Conservation (phyloP, 306 rosid species). For the Cucurbita pepo region DNA sequence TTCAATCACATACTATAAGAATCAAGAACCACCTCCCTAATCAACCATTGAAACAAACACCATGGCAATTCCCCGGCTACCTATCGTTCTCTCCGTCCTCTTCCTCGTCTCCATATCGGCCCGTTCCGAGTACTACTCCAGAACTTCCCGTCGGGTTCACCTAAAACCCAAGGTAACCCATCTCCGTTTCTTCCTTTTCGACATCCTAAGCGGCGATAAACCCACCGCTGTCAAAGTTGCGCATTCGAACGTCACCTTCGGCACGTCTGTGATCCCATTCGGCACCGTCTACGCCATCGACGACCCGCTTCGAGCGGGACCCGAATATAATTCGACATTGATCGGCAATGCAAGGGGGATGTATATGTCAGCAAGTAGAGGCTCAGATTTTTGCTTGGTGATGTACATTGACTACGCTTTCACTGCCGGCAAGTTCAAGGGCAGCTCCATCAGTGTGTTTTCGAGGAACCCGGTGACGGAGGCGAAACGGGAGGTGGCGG, state of each 20-base stretch:
- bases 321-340: conserved; percentile 8
- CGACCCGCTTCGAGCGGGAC: conserved; percentile 19
- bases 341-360: conserved; percentile 30
- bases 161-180: conserved; percentile 19
- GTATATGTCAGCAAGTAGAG: conserved; percentile 15
- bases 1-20: not conserved
- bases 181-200: conserved; percentile 31
- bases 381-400: conserved; percentile 1
- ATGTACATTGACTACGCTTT: conserved; percentile 22
- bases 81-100: not conserved
- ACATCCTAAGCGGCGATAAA: conserved; percentile 21
- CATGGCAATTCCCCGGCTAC: not conserved
- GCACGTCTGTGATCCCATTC: conserved; percentile 15
- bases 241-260: not conserved
- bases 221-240: conserved; percentile 17
- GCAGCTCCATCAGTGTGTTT: conserved; percentile 24
- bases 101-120: conserved; percentile 2
- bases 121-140: conserved; percentile 10
- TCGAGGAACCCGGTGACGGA: conserved; percentile 32
- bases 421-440: conserved; percentile 15
- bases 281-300: conserved; percentile 22
- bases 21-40: not conserved
- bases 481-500: conserved; percentile 18
- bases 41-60: not conserved
- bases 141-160: not conserved